phyloP scores from a whole-genome alignment of 352 stramenopile species.

The Pythium guiyangense region DNA sequence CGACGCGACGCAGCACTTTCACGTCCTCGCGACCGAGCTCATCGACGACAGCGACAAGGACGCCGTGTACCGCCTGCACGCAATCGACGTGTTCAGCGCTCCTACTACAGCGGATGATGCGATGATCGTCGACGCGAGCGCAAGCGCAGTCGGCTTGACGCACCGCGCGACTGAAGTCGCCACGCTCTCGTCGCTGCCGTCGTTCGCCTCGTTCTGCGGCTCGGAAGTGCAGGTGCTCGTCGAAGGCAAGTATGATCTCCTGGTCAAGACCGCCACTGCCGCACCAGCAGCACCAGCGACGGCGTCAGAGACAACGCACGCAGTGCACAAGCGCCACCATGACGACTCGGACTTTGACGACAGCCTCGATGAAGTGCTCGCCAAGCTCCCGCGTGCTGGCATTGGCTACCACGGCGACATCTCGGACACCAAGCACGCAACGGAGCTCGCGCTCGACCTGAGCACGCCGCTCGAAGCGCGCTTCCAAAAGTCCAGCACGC shows the following conservation, averaged over 20 bases:
- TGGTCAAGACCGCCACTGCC: constrained; percentile 23
- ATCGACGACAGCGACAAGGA: constrained; percentile 41
- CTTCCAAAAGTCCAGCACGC: constrained; percentile 78
- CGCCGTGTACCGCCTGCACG: constrained; percentile 45
- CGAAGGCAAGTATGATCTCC: constrained; percentile 48
- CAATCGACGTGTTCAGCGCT: constrained; percentile 26
- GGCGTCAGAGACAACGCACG: constrained; percentile 1
- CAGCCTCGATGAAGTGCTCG: constrained; percentile 50
- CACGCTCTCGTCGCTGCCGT: constrained; percentile 43
- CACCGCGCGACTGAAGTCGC: constrained; percentile 40
- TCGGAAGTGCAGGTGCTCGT: constrained; percentile 47
- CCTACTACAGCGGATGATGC: constrained; percentile 2
- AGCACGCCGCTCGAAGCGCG: constrained; percentile 51
- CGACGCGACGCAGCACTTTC: constrained; percentile 29
- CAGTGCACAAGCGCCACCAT: constrained; percentile 48
- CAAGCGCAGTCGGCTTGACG: constrained; percentile 24
- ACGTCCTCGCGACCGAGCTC: constrained; percentile 41
- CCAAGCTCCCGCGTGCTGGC: constrained; percentile 63
- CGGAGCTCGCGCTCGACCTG: constrained; percentile 44
- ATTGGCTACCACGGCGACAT: constrained; percentile 79
- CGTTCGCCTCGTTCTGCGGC: constrained; percentile 43
- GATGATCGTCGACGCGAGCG: constrained; percentile 33
- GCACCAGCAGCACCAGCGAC: not conserved
- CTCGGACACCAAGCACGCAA: constrained; percentile 42
- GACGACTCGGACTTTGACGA: constrained; percentile 49